phyloP scores from a whole-genome alignment of 2,329 filamentous ascomycete genomes.

The Juglanconis juglandina region DNA sequence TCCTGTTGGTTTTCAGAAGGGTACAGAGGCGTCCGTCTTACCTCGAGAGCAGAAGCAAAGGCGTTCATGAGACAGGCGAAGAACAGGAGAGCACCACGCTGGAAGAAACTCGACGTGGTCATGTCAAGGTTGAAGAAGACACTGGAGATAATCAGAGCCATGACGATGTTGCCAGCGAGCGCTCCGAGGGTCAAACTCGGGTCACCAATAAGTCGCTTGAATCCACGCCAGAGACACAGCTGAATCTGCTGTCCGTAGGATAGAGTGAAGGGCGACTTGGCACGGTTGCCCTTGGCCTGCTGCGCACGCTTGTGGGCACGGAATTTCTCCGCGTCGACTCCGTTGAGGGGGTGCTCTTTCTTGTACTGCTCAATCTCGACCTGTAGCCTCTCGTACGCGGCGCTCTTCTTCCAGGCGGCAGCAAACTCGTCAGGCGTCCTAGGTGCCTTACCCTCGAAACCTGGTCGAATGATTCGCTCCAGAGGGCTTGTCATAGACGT shows the following conservation, averaged over 20 bases:
- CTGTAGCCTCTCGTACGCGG: slow-evolving; percentile 48
- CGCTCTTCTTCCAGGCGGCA: slow-evolving; percentile 53
- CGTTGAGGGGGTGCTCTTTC: slow-evolving; percentile 48
- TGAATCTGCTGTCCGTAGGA: slow-evolving; percentile 72
- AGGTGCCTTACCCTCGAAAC: slow-evolving; percentile 54
- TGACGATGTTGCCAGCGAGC: slow-evolving; percentile 68
- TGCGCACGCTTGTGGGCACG: slow-evolving; percentile 51
- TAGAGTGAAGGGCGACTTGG: slow-evolving; percentile 77
- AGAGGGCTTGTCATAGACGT: slow-evolving; percentile 64
- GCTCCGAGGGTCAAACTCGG: slow-evolving; percentile 68
- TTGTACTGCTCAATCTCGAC: slow-evolving; percentile 56
- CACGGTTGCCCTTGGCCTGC: slow-evolving; percentile 57
- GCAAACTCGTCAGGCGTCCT: slow-evolving; percentile 62
- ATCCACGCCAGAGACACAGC: slow-evolving; percentile 79
- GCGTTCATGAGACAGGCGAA: slow-evolving; percentile 86
- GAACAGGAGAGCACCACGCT: slow-evolving; percentile 77
- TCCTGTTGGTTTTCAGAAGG: neutral
- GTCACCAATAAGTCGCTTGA: slow-evolving; percentile 72
- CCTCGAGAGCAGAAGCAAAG: slow-evolving; percentile 74
- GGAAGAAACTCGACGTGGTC: slow-evolving; percentile 71
- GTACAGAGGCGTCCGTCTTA: slow-evolving; percentile 27
- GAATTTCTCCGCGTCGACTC: slow-evolving; percentile 55
- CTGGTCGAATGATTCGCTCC: slow-evolving; percentile 54
- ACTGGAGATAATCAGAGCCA: slow-evolving; percentile 73
- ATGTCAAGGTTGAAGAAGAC: slow-evolving; percentile 75